Evolutionary conservation across 2,329 filamentous ascomycete genomes (phyloP).

Genomic region (Apiospora saccharicola): DNA sequence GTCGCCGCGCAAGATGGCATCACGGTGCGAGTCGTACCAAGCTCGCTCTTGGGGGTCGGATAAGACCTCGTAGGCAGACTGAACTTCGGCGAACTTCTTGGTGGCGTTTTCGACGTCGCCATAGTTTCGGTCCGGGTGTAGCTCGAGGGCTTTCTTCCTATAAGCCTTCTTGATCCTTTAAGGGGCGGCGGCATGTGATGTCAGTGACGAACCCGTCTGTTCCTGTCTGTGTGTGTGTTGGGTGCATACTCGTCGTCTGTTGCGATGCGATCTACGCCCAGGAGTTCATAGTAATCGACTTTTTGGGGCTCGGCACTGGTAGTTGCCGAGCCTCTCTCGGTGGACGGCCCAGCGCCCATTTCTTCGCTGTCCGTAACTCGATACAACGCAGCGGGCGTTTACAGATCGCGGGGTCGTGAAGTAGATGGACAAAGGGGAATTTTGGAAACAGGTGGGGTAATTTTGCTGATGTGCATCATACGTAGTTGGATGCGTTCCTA

Average conservation of each 20-base stretch:
- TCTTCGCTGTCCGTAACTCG: not conserved
- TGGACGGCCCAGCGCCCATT: constrained; percentile 67
- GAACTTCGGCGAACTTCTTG: constrained; percentile 86
- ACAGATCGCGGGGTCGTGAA: constrained; percentile 10
- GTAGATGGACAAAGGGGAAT: not conserved
- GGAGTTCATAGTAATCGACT: constrained; percentile 85
- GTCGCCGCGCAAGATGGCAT: constrained; percentile 78
- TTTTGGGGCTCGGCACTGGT: constrained; percentile 52
- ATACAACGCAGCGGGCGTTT: not conserved
- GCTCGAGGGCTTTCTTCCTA: constrained; percentile 85
- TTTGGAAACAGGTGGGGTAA: constrained; percentile 7
- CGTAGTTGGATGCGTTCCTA: not conserved
- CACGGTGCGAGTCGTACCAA: constrained; percentile 96
- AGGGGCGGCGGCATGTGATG: constrained; percentile 27
- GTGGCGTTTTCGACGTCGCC: constrained; percentile 86
- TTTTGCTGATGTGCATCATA: not conserved
- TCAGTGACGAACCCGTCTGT: not conserved
- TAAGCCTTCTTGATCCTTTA: constrained; percentile 91
- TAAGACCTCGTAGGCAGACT: constrained; percentile 93
- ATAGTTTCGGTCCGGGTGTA: constrained; percentile 94
- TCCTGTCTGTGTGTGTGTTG: not conserved
- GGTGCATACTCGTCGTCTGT: constrained; percentile 79
- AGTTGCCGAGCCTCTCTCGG: constrained; percentile 44
- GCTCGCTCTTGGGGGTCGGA: constrained; percentile 94
- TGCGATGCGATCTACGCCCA: constrained; percentile 75